Evolutionary conservation across 768 basidiomycete species (phyloP), one percentile per base, ranked within the genome.

Genomic region (Sutorius australiensis): DNA sequence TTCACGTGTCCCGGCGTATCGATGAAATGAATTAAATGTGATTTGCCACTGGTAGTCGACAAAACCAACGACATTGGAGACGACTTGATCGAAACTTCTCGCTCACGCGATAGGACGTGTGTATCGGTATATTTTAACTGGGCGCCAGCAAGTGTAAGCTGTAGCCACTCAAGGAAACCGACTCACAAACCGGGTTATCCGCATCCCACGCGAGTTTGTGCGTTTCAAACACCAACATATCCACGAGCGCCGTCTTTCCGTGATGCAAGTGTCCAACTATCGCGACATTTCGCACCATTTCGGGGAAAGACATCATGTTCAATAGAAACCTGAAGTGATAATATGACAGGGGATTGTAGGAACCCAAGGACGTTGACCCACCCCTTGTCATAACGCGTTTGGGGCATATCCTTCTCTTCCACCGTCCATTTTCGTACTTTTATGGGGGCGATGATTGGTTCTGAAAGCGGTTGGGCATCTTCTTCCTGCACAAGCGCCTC

Each of bases 1-100:
- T 98, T 98, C 54, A 95, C 92, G 64, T 99, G 97, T 32, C 97
- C 97, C 3, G 97, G 97, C 0, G 97, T 98, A 70, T 99, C 97
- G 61, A 99, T 86, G 30, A 98, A 70, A 70, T 99, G 95, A 48
- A 98, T 68, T 19, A 99, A 78, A 70, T 95, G 89, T 2, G 94
- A 97, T 74, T 98, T 98, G 51, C 94, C 92, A 40, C 80, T 74
- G 13, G 92, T 93, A 13, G 82, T 90, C 16, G 83, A 82, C 5
- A 98, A 77, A 50, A 99, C 75, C 47, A 99, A 79, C 13, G 95
- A 97, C 86, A 99, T 95, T 8, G 97, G 94, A 0, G 89, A 91
- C 2, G 95, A 97, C 73, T 98, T 98, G 62, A 98, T 86, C 10
- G 95, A 98, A 55, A 99, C 90, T 61, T 84, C 85, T 28, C 97